Base-by-base conservation (phyloP, 2,329 filamentous ascomycete species). In the Sarocladium strictum region DNA sequence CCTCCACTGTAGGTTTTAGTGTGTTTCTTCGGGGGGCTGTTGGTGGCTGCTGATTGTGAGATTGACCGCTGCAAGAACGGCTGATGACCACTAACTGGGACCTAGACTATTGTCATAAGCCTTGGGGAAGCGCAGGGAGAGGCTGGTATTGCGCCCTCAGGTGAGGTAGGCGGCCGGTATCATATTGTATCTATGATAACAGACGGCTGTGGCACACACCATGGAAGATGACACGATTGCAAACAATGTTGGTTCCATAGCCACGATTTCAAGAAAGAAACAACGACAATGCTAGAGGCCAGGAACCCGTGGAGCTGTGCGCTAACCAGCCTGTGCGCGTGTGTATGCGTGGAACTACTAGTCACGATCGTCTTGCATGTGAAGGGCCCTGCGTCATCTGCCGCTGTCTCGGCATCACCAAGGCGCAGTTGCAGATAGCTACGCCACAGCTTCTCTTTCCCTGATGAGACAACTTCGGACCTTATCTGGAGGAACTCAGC, bases 1-100 rank as follows among this genome's bases (percentile, higher is more conserved):
- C n/a, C 26, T 35, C 47, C 47, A 51, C 47, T 51, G 47, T 27
- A 29, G 6, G 43, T 47, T 43, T 23, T 47, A 47, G 43, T 21
- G 17, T 27, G 9, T 24, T 43, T 19, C 3, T 5, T 43, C 6
- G 6, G 40, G 21, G 21, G 40, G 40, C 17, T 24, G 40, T 15
- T 43, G 17, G 40, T 23, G 21, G 40, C 40, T 43, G 43, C 4
- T 49, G 43, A n/a, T n/a, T n/a, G n/a, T 12, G 7, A 24, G 21
- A 24, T 23, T 45, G 7, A 49, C 4, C 10, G 40, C 40, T 23
- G 21, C 4, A 15, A 24, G 7, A 15, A 24, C 40, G 17, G 17
- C 6, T 43, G 17, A 43, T 24, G 21, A n/a, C n/a, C n/a, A n/a
- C n/a, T n/a, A n/a, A n/a, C n/a, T n/a, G n/a, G n/a, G n/a, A n/a